Base-by-base conservation (phyloP, 768 basidiomycete genomes). In the Coprinellus aureogranulatus region DNA sequence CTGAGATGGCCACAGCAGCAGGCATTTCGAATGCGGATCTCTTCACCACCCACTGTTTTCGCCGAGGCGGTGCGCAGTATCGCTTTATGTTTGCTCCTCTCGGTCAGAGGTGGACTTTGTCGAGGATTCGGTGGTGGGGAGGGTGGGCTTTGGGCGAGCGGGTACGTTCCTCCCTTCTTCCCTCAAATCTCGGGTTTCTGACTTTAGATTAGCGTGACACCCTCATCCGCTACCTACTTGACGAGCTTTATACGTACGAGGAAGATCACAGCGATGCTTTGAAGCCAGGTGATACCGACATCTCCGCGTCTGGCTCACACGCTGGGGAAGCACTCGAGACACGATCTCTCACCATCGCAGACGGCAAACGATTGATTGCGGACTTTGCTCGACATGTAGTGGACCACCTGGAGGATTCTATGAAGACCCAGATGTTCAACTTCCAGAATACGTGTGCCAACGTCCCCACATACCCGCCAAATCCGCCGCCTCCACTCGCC, bases 11-110 rank as follows among this genome's bases (percentile, higher is more conserved):
- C 0, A 9, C 20, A 2, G 54, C 50, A 12, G 65, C 59, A 20
- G 58, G 56, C 16, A 20, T 66, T 11, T 42, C 55, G 12, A 3
- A 16, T 3, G 53, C 52, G 0, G 41, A 27, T 4, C 26, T n/a
- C 11, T 71, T 58, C 40, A 64, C 68, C 3, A 71, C 70, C 3
- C 71, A 72, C 42, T 70, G 64, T 37, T 70, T 70, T 46, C 66
- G 65, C 11, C 57, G 66, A 18, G 69, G 72, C 14, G 72, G 72
- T 2, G 67, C 68, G 10, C 70, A 72, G 49, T 74, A 73, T 42
- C 61, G 61, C 0, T 71, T 73, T 53, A 72, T 73, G 65, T 71
- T 63, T 60, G 70, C 71, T 0, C 73, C 67, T 0, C 42, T 70
- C n/a, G 39, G 56, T 14, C 18, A 49, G n/a, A 55, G 62, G 14